Base-by-base conservation (phyloP, 108 stramenopile species). In the Skeletonema grethae region DNA sequence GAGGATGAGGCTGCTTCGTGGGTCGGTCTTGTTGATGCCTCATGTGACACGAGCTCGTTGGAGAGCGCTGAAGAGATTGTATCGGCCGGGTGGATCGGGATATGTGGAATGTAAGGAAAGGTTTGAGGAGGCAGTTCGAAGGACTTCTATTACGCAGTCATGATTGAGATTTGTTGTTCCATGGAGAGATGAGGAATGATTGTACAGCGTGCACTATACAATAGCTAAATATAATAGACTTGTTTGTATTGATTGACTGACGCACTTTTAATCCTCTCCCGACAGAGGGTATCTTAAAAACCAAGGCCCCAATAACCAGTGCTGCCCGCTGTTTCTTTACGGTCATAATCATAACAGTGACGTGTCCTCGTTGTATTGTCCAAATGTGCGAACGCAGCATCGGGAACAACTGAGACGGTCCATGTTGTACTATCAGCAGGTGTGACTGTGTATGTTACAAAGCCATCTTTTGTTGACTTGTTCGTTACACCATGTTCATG, bases 1-100 rank as follows among this genome's bases (percentile, higher is more conserved):
- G 32, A 36, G 65, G 55, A 79, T 79, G 77, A 36, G 43, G 18
- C 36, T 79, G 35, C 30, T 79, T 13, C 34, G 48, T 68, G 77
- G 77, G 9, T 13, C 46, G 18, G 46, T 66, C 10, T 41, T 73
- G 46, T 68, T 79, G 36, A 31, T 63, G 22, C 78, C 78, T 0
- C 73, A 79, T 69, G 36, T 73, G 24, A 73, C 68, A 36, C 59
- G 73, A n/a, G 74, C 69, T 25, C 41, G 60, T 45, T 59, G 45
- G 46, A 61, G 80, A 22, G 80, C 80, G 7, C 64, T 76, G 48
- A 74, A 81, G 53, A 38, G 80, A 20, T 45, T 81, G 70, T 76
- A 73, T 71, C 22, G 50, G 10, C 80, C 80, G 1, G 72, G 72
- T 41, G 80, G 80, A 13, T 55, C 16, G 9, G 80, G 80, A 5